A percentile compares a stretch with the other conserved stretches of the same genome.
These are phyloP conservation scores for Solanum verrucosum DNA, from an alignment of 257 asterid genomes.

Conservation along the genomic window DNA sequence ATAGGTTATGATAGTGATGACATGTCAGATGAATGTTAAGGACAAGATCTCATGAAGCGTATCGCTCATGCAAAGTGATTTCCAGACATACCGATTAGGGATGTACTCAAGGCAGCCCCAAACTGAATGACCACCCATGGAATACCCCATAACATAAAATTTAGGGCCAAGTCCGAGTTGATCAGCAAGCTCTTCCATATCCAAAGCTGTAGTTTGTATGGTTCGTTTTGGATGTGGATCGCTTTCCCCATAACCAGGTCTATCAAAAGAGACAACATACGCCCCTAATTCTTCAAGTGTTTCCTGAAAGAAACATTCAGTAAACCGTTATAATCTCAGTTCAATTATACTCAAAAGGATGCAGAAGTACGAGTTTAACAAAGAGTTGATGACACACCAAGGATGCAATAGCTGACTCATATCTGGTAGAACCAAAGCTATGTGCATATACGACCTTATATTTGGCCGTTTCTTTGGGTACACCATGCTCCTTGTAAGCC, in stretches of 20 bases:
- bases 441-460: constrained; percentile 59
- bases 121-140: constrained; percentile 65
- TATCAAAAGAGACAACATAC: constrained; percentile 57
- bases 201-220: constrained; percentile 38
- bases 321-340: background rate
- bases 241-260: constrained; percentile 81
- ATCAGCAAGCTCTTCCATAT: constrained; percentile 70
- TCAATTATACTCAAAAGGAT: background rate
- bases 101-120: constrained; percentile 83
- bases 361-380: background rate
- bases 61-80: background rate
- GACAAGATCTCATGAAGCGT: background rate
- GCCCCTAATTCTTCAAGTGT: constrained; percentile 44
- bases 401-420: constrained; percentile 38
- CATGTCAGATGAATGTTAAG: background rate
- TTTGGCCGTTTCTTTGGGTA: constrained; percentile 51
- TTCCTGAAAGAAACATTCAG: constrained; percentile 21
- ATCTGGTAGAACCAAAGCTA: constrained; percentile 53
- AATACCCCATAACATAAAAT: constrained; percentile 49
- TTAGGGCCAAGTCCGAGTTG: constrained; percentile 48
- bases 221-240: constrained; percentile 67
- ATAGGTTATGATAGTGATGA: background rate
- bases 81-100: constrained; percentile 33
- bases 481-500: constrained; percentile 77
- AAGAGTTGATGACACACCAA: constrained; percentile 30